Conservation (phyloP, 768 basidiomycete species). For the Leccinum rimulosum region DNA sequence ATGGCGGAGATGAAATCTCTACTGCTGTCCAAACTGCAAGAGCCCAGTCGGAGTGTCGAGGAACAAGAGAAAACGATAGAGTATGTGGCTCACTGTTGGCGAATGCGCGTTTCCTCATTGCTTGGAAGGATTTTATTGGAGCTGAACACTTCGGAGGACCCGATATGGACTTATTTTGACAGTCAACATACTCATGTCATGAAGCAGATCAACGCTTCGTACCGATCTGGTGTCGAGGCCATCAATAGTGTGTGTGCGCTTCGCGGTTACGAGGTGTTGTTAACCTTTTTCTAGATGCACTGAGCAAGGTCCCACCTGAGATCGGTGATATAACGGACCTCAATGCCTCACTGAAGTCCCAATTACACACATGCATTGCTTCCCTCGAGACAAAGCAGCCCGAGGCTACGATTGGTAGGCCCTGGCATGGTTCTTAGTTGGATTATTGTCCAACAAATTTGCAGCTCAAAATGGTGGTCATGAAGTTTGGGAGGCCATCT, state of each 20-base stretch:
- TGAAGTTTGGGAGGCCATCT: constrained; percentile 78
- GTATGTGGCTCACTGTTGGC: constrained; percentile 42
- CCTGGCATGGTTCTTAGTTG: not conserved
- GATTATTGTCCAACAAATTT: not conserved
- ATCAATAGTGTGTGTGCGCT: constrained; percentile 44
- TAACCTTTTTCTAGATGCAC: constrained; percentile 37
- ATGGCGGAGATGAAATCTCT: constrained; percentile 87
- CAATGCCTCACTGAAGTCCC: constrained; percentile 44
- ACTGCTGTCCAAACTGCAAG: constrained; percentile 76
- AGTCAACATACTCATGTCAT: constrained; percentile 87
- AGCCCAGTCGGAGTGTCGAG: constrained; percentile 75
- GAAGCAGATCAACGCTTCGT: constrained; percentile 66
- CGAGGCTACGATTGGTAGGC: constrained; percentile 59
- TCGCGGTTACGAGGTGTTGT: not conserved
- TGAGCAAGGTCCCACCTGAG: constrained; percentile 42
- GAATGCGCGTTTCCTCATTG: constrained; percentile 10
- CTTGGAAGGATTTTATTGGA: constrained; percentile 77
- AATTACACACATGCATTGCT: constrained; percentile 59
- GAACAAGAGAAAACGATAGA: constrained; percentile 98
- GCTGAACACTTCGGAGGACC: constrained; percentile 82
- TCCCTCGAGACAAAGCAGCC: constrained; percentile 63
- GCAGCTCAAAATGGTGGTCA: constrained; percentile 69
- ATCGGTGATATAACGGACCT: constrained; percentile 37
- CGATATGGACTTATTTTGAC: constrained; percentile 95
- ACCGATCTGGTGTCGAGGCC: constrained; percentile 47